Evolutionary conservation across 2,329 filamentous ascomycete genomes (phyloP).

Genomic region (Fusarium xylarioides): DNA sequence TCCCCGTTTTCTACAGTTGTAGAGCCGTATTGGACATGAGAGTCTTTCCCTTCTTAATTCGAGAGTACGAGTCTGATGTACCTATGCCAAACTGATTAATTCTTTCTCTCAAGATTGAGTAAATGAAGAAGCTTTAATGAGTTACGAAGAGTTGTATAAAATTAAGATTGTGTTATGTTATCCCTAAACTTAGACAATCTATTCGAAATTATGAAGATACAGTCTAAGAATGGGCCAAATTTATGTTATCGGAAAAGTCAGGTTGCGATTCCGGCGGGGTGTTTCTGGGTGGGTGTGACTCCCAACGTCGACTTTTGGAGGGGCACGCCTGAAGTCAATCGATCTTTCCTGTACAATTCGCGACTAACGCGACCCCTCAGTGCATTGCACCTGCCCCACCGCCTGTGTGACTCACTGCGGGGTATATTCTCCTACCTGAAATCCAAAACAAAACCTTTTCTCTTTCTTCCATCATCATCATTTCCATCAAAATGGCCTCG

Average conservation of each 20-base stretch:
- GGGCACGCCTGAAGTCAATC: slow-evolving; percentile 1
- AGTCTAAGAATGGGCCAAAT: too few species aligned
- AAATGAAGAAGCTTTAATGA: neutral
- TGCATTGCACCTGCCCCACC: too few species aligned
- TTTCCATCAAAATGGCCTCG: too few species aligned
- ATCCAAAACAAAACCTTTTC: too few species aligned
- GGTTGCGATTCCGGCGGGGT: slow-evolving; percentile 6
- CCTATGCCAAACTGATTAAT: too few species aligned
- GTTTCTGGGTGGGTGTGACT: neutral
- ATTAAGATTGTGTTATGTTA: neutral
- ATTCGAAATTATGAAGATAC: too few species aligned
- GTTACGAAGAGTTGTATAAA: neutral
- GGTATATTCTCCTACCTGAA: too few species aligned
- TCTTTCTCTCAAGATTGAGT: too few species aligned
- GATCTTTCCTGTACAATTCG: neutral
- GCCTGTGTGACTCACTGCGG: too few species aligned
- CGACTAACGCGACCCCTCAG: too few species aligned
- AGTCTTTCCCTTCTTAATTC: neutral
- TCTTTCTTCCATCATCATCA: too few species aligned
- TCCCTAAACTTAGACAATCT: neutral
- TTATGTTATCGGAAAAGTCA: neutral
- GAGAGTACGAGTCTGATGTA: too few species aligned
- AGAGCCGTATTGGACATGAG: neutral
- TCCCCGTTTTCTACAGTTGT: neutral
- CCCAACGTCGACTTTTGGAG: slow-evolving; percentile 9